These are phyloP conservation scores for Annulohypoxylon moriforme DNA, from an alignment of 495 filamentous ascomycete species.

Conservation along the genomic window DNA sequence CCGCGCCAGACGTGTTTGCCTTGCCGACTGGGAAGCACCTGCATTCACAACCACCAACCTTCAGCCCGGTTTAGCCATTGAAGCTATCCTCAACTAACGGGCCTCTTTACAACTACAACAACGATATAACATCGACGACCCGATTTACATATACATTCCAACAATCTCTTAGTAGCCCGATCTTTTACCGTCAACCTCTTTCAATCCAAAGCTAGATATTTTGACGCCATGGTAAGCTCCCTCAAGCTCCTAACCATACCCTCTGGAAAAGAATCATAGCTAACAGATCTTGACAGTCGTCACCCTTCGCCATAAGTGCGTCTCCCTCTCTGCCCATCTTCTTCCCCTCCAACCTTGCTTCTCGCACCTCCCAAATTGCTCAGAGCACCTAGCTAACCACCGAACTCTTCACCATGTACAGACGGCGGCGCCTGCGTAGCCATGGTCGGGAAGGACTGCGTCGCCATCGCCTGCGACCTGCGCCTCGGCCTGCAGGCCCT, in stretches of 20 bases:
- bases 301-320: constrained; percentile 92
- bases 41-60: constrained; percentile 29
- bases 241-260: constrained; percentile 6
- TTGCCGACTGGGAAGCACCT: constrained; percentile 35
- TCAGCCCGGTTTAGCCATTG: constrained; percentile 28
- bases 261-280: not conserved
- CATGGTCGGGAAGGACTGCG: constrained; percentile 99
- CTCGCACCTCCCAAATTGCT: constrained; percentile 10
- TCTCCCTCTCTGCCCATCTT: constrained; percentile 15
- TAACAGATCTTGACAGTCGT: constrained; percentile 62
- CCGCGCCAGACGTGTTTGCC: constrained; percentile 55
- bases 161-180: not conserved
- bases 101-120: constrained; percentile 22
- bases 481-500: constrained; percentile 96
- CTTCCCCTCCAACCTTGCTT: not conserved
- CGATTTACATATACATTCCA: not conserved
- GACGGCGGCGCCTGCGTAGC: constrained; percentile 96
- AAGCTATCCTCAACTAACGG: constrained; percentile 27
- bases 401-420: constrained; percentile 48
- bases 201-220: not conserved
- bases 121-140: constrained; percentile 24
- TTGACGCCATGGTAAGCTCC: constrained; percentile 50
- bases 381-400: constrained; percentile 11
- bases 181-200: constrained; percentile 9
- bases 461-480: constrained; percentile 98